Evolutionary conservation across 257 asterid genomes (phyloP), one percentile per base, ranked within the genome.

Genomic region (Oldenlandia corymbosa): DNA sequence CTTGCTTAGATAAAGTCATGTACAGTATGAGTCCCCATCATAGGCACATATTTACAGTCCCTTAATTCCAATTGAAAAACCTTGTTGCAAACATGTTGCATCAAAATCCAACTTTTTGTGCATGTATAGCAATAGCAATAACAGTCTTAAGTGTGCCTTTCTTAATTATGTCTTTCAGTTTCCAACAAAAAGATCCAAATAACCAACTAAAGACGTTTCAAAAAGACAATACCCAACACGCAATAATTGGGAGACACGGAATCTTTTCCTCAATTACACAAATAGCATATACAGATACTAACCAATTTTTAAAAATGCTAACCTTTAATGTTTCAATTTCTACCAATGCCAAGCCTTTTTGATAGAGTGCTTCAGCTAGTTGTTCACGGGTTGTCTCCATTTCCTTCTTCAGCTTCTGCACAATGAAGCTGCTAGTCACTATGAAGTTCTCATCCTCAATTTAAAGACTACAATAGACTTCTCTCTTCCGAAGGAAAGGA

Each of bases 311-410:
- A 65, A 47, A 62, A 51, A 64, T 51, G 16, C 31, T 41, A 82
- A 88, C 98, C 95, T 92, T 89, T 51, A 82, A 36, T 18, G 73
- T 58, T 68, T 88, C 93, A 31, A 82, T 80, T 80, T 88, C 96
- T 63, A 84, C 85, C 66, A 87, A 64, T 68, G 98, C 90, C 69
- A 89, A 72, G 67, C 98, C 95, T 76, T 83, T 87, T 78, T 92
- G 97, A 70, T 83, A 92, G 64, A 92, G 83, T 52, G 98, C 95
- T 75, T 92, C 97, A 16, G 93, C 83, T 75, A 92, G 77, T 70
- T 87, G 97, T 73, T 87, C 97, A 46, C 88, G 89, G 52, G 83
- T 83, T 43, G 84, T 70, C 66, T 89, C 96, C 97, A 88, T 83
- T 76, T 82, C 85, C 91, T 87, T 88, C 88, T 85, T 92, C 74